A percentile compares a stretch with the other conserved stretches of the same genome.
Conservation (phyloP, 1,139 yeast genomes). For the Geotrichum armillariae region DNA sequence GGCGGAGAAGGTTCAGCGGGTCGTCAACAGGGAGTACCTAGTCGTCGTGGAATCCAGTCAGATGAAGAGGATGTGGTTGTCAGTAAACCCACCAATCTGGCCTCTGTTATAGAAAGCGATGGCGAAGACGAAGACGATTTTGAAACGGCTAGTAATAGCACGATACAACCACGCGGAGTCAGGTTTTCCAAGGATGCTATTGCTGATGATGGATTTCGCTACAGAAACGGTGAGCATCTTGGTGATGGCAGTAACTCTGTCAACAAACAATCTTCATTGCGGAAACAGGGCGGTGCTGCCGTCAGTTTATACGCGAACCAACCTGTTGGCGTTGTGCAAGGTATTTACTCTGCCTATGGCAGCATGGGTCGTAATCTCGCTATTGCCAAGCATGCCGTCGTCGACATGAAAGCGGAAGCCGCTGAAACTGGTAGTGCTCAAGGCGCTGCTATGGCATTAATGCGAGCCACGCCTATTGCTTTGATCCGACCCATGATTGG, state of each 20-base stretch:
- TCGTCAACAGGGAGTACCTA: too few relatives aligned
- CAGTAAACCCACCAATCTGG: too few relatives aligned
- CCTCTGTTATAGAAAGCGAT: constrained; percentile 27
- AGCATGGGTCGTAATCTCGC: constrained; percentile 69
- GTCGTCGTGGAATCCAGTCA: constrained; percentile 16
- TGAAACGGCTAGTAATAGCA: constrained; percentile 10
- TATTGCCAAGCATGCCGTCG: constrained; percentile 64
- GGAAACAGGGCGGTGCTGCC: constrained; percentile 40
- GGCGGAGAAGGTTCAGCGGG: constrained; percentile 65
- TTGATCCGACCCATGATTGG: constrained; percentile 86
- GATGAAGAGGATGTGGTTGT: constrained; percentile 35
- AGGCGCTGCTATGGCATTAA: constrained; percentile 66
- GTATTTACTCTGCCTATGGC: constrained; percentile 68
- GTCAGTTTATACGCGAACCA: constrained; percentile 84
- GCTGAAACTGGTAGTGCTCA: constrained; percentile 56
- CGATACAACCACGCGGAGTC: constrained; percentile 27
- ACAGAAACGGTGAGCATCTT: too few relatives aligned
- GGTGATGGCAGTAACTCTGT: background rate
- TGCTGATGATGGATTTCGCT: background rate
- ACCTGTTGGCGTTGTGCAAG: constrained; percentile 70
- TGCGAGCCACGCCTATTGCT: constrained; percentile 77
- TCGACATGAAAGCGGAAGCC: constrained; percentile 59
- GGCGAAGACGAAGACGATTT: constrained; percentile 25
- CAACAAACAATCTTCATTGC: background rate
- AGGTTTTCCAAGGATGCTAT: background rate